Evolutionary conservation across 2,329 filamentous ascomycete genomes (phyloP).

Genomic region (Teratosphaeria epicoccoides): DNA sequence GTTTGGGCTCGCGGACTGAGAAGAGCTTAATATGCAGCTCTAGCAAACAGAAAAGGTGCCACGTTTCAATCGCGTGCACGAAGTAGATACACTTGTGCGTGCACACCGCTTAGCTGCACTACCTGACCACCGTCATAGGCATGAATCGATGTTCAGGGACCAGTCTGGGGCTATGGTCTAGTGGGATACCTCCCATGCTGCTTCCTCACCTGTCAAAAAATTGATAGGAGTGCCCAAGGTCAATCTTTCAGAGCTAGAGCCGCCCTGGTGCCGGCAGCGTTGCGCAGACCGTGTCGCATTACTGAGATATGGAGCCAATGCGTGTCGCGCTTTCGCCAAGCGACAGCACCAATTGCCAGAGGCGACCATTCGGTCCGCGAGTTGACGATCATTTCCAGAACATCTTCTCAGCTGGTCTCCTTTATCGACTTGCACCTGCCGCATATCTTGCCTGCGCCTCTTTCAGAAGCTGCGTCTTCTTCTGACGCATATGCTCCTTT

Average conservation of each 20-base stretch:
- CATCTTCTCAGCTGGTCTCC: too few species aligned
- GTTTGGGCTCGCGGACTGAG: too few species aligned
- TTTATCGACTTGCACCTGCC: not conserved
- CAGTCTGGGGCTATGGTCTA: too few species aligned
- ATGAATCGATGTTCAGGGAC: too few species aligned
- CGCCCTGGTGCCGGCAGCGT: not conserved
- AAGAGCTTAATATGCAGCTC: not conserved
- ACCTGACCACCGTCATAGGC: not conserved
- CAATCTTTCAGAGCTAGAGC: too few species aligned
- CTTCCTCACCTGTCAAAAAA: too few species aligned
- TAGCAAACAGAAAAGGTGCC: not conserved
- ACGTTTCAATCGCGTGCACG: not conserved
- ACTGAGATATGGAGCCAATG: too few species aligned
- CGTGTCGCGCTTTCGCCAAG: not conserved
- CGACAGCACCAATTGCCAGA: not conserved
- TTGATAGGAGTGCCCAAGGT: too few species aligned
- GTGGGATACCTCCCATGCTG: too few species aligned
- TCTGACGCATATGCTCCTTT: slow-evolving; percentile 24
- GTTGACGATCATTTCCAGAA: too few species aligned
- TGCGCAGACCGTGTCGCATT: too few species aligned
- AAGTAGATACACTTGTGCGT: not conserved
- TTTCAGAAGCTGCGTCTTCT: slow-evolving; percentile 21
- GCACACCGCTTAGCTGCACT: not conserved
- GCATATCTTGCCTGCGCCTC: slow-evolving; percentile 16
- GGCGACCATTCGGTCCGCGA: not conserved